Base-by-base conservation (phyloP, 116 monocot genomes). In the Posidonia oceanica region DNA sequence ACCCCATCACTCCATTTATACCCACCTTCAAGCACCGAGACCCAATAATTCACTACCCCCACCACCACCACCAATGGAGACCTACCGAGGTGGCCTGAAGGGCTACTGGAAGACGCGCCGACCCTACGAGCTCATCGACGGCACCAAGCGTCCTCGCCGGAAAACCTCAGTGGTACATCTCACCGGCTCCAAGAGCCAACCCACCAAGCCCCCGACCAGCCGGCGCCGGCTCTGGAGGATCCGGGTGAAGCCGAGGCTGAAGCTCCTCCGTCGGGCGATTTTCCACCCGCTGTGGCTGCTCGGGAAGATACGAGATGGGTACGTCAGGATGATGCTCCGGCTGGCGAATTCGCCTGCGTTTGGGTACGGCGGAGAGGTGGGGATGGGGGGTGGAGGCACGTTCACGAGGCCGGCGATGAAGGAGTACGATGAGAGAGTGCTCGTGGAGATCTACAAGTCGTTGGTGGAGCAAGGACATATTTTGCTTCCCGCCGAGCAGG, bases 351-450 rank as follows among this genome's bases (percentile, higher is more conserved):
- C 82, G n/a, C 64, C 64, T 41, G 82, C 70, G 10, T 0, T 72
- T 40, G 69, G 67, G 21, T 80, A 74, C 39, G 71, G 74, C n/a
- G 56, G 56, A 39, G 83, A 67, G 15, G 69, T 52, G 69, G 48
- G 54, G 48, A 81, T 69, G 14, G 82, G 75, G 0, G 60, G 14
- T 15, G 75, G 51, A 37, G 14, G 7, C 41, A 66, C 52, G 20
- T 83, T 85, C 68, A 63, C 58, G 51, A 48, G 37, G 53, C 71
- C 71, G 54, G 54, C 37, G 54, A 8, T 64, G 36, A 94, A 82
- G 79, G 94, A 94, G 81, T 94, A 94, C 72, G 94, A 94, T 51
- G 86, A 91, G 75, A 82, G 78, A 77, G 62, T 81, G 78, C 62
- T 94, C 3, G 80, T 94, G 13, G 77, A 91, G 84, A 86, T 94